phyloP scores from a whole-genome alignment of 208 protist genomes.

The Wallacemonas rigidus region DNA sequence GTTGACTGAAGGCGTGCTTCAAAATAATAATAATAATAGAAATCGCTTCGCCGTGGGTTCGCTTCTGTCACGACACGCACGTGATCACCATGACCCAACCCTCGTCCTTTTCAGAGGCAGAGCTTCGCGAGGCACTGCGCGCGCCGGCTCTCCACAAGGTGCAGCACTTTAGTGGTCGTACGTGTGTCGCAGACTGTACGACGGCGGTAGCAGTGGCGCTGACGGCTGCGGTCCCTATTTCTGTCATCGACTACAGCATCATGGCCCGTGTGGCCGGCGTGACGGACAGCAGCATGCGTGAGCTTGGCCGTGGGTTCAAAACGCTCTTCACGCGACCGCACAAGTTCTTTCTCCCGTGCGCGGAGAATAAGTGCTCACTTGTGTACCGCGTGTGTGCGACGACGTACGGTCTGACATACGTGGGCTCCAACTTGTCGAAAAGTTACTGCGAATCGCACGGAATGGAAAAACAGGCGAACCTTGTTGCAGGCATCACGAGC shows the following conservation, averaged over 20 bases:
- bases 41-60: neutral
- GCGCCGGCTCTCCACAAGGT: constrained; percentile 48
- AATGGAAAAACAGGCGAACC: constrained; percentile 51
- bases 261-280: constrained; percentile 82
- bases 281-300: constrained; percentile 71
- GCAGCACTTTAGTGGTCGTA: constrained; percentile 45
- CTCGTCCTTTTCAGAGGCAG: constrained; percentile 31
- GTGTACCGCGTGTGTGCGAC: constrained; percentile 71
- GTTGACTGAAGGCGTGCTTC: no score
- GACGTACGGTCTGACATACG: constrained; percentile 77
- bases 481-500: constrained; percentile 64
- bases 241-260: constrained; percentile 90
- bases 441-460: constrained; percentile 81
- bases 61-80: neutral
- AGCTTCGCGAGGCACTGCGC: constrained; percentile 34
- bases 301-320: constrained; percentile 58
- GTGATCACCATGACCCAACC: neutral
- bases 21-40: neutral
- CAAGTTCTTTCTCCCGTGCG: constrained; percentile 84
- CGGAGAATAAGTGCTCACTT: constrained; percentile 81
- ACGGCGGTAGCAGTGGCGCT: constrained; percentile 69
- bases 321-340: constrained; percentile 75
- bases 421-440: constrained; percentile 75
- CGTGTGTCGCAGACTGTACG: constrained; percentile 58
- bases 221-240: constrained; percentile 80